A percentile compares a stretch with the other conserved stretches of the same genome.
Evolutionary conservation across 139 green algal species (phyloP).

Genomic region (Chlamydomonas sp.): DNA sequence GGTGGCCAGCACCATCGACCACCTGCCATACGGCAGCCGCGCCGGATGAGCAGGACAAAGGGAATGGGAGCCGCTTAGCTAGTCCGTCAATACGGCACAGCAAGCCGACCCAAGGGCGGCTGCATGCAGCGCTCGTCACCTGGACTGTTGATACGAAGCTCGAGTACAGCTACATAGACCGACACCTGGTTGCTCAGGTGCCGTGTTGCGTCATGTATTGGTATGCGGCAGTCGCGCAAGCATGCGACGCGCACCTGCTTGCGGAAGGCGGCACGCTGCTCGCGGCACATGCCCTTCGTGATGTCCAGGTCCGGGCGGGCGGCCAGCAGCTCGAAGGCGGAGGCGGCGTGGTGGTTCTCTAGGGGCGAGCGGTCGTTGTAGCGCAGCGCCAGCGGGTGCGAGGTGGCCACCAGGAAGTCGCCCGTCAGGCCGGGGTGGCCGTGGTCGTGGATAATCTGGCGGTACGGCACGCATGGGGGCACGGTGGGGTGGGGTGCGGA

Average conservation of each 20-base stretch:
- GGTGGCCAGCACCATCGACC: conserved; percentile 52
- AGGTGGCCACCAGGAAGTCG: conserved; percentile 60
- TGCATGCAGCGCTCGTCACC: too few relatives aligned
- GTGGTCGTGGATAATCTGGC: conserved; percentile 54
- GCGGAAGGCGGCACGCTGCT: conserved; percentile 8
- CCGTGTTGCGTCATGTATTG: too few relatives aligned
- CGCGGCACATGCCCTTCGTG: conserved; percentile 33
- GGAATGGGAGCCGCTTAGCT: too few relatives aligned
- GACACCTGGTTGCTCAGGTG: too few relatives aligned
- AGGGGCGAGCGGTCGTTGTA: conserved; percentile 53
- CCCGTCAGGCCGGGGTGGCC: conserved; percentile 58
- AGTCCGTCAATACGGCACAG: too few relatives aligned
- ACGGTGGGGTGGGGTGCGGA: too few relatives aligned
- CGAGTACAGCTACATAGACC: too few relatives aligned
- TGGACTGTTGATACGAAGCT: too few relatives aligned
- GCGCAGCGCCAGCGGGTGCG: conserved; percentile 43
- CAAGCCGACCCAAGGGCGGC: too few relatives aligned
- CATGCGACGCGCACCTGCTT: conserved; percentile 9
- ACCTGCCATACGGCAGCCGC: background rate
- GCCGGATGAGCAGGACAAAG: background rate
- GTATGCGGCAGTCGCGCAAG: too few relatives aligned
- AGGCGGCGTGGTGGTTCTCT: conserved; percentile 48
- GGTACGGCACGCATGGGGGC: too few relatives aligned
- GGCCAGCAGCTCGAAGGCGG: conserved; percentile 38
- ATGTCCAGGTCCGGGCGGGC: conserved; percentile 33